Base-by-base conservation (phyloP, 1,284 basidiomycete genomes). In the Marasmius oreades region DNA sequence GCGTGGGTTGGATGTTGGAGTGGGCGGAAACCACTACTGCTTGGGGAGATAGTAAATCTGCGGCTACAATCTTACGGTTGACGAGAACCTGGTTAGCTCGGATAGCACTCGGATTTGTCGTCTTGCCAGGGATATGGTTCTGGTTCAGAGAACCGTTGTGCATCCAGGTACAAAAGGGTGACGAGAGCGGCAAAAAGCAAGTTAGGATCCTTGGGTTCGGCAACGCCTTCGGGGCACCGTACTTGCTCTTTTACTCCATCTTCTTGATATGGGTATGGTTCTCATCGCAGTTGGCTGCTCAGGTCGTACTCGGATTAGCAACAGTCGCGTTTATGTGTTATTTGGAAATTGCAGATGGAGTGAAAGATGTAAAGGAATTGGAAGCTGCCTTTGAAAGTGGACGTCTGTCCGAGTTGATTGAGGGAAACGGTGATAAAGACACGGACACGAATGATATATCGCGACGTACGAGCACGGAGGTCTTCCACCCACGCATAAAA, bases 181-280 rank as follows among this genome's bases (percentile, higher is more conserved):
- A 11, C 47, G 59, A 58, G 68, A 55, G 33, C 48, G 18, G 50
- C 28, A 46, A 51, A 59, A 44, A 63, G 67, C 74, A 82, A 63
- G 81, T 94, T 51, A 81, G 80, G 18, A 81, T 98, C 0, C 73
- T 94, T 1, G 95, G 96, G 0, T 97, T 91, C 66, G 90, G 91
- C 0, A 98, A 99, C 69, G 85, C 90, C 0, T 93, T 89, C 63
- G 97, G 95, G 2, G 86, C 93, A 18, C 85, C 89, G 0, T 97
- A 94, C 69, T 72, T 95, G 53, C 74, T 98, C 46, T 90, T 97
- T 66, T 85, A 89, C 77, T 77, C 81, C 18, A 77, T 90, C 26
- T 72, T 79, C 42, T 82, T 95, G 51, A 75, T 79, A 12, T 55
- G 90, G 23, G 73, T 88, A 10, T 94, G 88, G 71, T 70, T 86